These are phyloP conservation scores for Ceratobasidium sp. DNA, from an alignment of 1,284 basidiomycete genomes.

Conservation along the genomic window DNA sequence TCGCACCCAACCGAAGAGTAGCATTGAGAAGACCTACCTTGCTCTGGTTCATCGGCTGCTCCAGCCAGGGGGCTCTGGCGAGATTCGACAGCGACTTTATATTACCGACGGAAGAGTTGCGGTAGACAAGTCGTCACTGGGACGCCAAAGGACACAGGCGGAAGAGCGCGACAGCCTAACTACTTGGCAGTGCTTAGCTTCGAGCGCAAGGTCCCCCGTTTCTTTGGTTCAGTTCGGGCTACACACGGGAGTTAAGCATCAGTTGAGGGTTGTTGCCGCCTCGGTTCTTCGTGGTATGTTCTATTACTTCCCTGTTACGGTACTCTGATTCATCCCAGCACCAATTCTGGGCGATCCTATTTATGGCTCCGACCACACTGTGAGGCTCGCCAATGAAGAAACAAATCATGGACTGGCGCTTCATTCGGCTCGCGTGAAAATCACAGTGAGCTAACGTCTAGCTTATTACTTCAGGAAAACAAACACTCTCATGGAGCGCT, in stretches of 20 bases:
- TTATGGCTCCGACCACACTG: conserved; percentile 55
- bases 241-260: conserved; percentile 74
- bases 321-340: conserved; percentile 55
- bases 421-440: conserved; percentile 66
- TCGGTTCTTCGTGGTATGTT: conserved; percentile 61
- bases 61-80: background rate
- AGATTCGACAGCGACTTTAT: conserved; percentile 11
- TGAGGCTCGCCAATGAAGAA: conserved; percentile 52
- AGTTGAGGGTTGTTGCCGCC: conserved; percentile 73
- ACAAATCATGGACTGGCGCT: conserved; percentile 64
- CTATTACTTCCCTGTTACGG: background rate
- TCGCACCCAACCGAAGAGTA: conserved; percentile 51
- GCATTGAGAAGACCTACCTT: conserved; percentile 69
- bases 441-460: conserved; percentile 59
- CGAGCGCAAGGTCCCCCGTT: conserved; percentile 69
- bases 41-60: conserved; percentile 67
- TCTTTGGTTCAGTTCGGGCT: conserved; percentile 67
- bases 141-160: background rate
- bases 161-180: conserved; percentile 56
- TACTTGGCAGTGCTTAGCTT: conserved; percentile 68
- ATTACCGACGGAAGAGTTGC: conserved; percentile 46
- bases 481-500: conserved; percentile 1
- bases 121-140: conserved; percentile 56
- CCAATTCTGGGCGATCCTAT: conserved; percentile 71
- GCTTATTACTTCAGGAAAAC: conserved; percentile 12